Base-by-base conservation (phyloP, 495 filamentous ascomycete species). In the Penicillium taxi region DNA sequence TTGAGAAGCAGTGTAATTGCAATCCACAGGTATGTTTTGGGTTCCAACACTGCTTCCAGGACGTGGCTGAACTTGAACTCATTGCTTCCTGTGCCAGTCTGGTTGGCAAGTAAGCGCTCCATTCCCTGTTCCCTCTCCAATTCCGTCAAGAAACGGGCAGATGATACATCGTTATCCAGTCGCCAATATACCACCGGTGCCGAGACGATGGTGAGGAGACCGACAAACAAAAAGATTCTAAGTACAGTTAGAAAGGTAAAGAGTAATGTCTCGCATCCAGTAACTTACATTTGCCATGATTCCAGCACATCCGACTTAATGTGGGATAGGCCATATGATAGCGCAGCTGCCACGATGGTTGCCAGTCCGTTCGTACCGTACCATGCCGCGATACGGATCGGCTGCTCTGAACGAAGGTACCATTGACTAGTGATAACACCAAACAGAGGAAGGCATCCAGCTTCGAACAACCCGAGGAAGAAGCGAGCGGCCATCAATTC, bases 201-300 rank as follows among this genome's bases (percentile, higher is more conserved):
- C 13, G 66, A 62, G 9, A 61, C 32, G 23, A 72, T 53, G 6
- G 70, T 74, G n/a, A 74, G n/a, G 0, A 71, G 49, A 4, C 70
- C 70, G 14, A 66, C 63, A 26, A 70, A 63, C 5, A 74, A 61
- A 43, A 71, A 66, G 15, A 65, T 59, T 16, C 59, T 66, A 45
- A 33, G 18, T 27, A 41, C 13, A 35, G 39, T 12, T 23, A 19
- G 22, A 1, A 16, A 14, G 18, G 6, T 14, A 26, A n/a, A n/a
- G 15, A 2, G 19, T n/a, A 1, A 18, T 7, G 5, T 5, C 9
- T 7, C 9, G 6, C 1, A 8, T 2, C 5, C 23, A 4, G 20
- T 7, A 1, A 48, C 66, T 47, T 58, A 78, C 75, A 77, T 79
- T 41, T 81, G 75, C 77, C 77, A 82, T 7, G 71, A 58, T n/a